phyloP scores from a whole-genome alignment of 495 filamentous ascomycete species.

The Xylaria venustula region DNA sequence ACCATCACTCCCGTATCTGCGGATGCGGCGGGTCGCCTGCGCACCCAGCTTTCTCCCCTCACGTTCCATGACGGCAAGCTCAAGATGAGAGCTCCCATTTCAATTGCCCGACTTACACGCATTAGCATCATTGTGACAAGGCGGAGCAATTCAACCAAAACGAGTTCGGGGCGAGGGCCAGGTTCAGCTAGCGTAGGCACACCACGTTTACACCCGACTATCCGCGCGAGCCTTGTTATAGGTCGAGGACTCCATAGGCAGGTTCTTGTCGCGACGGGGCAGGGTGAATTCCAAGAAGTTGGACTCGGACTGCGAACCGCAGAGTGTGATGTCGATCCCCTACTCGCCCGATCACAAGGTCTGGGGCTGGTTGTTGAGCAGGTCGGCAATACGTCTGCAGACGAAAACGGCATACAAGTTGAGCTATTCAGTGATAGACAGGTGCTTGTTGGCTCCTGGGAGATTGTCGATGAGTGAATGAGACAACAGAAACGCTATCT shows the following conservation, averaged over 20 bases:
- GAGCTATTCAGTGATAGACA: constrained; percentile 67
- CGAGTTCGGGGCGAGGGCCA: constrained; percentile 16
- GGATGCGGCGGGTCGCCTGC: constrained; percentile 68
- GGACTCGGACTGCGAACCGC: constrained; percentile 65
- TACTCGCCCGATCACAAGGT: constrained; percentile 42
- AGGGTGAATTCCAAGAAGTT: constrained; percentile 67
- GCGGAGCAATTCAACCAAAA: constrained; percentile 20
- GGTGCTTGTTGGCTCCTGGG: constrained; percentile 59
- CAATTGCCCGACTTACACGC: constrained; percentile 54
- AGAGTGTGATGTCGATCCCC: constrained; percentile 69
- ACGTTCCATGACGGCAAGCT: constrained; percentile 51
- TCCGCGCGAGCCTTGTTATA: constrained; percentile 63
- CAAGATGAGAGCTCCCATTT: constrained; percentile 52
- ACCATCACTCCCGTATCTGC: constrained; percentile 54
- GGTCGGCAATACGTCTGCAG: constrained; percentile 44
- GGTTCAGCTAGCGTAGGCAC: constrained; percentile 11
- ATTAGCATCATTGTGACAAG: constrained; percentile 47
- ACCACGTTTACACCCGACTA: constrained; percentile 43
- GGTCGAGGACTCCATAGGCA: constrained; percentile 66
- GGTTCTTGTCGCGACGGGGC: constrained; percentile 56
- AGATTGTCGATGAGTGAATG: constrained; percentile 37
- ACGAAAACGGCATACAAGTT: constrained; percentile 59
- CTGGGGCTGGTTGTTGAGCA: constrained; percentile 81
- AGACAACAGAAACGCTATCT: background rate
- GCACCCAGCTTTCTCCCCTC: constrained; percentile 49